Evolutionary conservation across 768 basidiomycete genomes (phyloP).

Genomic region (Tulasnella sp.): DNA sequence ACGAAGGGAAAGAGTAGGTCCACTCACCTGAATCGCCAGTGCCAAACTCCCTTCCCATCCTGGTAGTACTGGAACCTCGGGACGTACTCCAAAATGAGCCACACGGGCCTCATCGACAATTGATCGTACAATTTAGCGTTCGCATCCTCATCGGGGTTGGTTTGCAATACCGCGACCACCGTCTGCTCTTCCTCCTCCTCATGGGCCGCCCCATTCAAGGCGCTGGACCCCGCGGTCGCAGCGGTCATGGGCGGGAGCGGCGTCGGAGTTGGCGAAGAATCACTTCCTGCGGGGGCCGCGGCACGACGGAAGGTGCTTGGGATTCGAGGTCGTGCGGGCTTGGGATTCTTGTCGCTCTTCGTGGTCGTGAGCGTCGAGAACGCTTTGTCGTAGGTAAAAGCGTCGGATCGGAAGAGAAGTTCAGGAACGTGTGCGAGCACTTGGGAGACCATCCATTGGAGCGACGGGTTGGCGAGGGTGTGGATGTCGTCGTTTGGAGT

Average conservation of each 20-base stretch:
- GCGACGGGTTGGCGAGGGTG: conserved; percentile 22
- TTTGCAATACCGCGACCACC: neutral
- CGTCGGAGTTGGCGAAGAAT: neutral
- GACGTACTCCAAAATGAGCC: conserved; percentile 26
- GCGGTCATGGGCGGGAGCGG: neutral
- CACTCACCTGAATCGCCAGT: neutral
- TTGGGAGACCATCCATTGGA: conserved; percentile 29
- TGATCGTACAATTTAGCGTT: conserved; percentile 20
- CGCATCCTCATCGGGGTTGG: neutral
- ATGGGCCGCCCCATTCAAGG: neutral
- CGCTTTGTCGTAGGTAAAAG: neutral
- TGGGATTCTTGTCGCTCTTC: neutral
- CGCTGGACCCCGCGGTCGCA: neutral
- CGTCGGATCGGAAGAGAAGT: neutral
- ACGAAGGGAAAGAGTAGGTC: no score
- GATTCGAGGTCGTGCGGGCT: neutral
- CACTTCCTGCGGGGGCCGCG: neutral
- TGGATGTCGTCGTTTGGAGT: conserved; percentile 5
- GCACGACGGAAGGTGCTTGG: conserved; percentile 15
- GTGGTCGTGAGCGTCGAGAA: neutral
- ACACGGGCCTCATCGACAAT: neutral
- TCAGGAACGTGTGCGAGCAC: conserved; percentile 13
- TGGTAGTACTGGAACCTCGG: conserved; percentile 17
- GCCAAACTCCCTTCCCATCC: conserved; percentile 23
- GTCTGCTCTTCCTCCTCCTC: neutral